Percentiles rank a stretch among this genome's conserved stretches.
Evolutionary conservation across 2,329 filamentous ascomycete species (phyloP).

Genomic region (Catunica adiposa): DNA sequence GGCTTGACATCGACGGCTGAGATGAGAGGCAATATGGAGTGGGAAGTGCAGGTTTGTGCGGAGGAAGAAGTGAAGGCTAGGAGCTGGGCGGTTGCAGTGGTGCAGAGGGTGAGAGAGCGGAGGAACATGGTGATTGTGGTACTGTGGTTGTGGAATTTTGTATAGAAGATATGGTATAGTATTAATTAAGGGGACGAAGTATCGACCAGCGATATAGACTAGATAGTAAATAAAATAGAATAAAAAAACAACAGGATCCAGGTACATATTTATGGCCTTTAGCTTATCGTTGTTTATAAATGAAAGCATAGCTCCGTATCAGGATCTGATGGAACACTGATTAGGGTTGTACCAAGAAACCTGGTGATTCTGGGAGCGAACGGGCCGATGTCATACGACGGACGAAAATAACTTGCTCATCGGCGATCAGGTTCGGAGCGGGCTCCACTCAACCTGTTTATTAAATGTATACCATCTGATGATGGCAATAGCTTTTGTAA

Average conservation of each 20-base stretch:
- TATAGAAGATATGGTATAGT: not conserved
- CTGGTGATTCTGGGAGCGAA: not conserved
- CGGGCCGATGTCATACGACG: not conserved
- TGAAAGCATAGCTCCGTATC: not conserved
- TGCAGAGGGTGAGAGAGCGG: not conserved
- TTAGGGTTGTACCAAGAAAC: not conserved
- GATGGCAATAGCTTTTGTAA: no score
- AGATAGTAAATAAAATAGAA: no score
- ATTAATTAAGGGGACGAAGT: no score
- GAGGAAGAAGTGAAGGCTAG: not conserved
- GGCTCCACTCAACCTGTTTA: no score
- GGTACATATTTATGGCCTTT: not conserved
- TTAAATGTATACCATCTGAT: no score
- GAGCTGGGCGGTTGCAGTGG: slow-evolving; percentile 6
- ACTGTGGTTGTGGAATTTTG: not conserved
- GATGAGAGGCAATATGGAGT: slow-evolving; percentile 9
- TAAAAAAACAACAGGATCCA: not conserved
- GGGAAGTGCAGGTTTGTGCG: slow-evolving; percentile 3
- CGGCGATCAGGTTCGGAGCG: no score
- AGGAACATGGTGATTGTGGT: not conserved
- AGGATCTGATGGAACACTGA: not conserved
- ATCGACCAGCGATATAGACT: no score
- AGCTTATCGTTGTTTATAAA: not conserved
- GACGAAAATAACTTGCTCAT: not conserved
- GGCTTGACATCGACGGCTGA: slow-evolving; percentile 8